phyloP scores from a whole-genome alignment of 2,329 filamentous ascomycete species.

The Neurospora sp. region DNA sequence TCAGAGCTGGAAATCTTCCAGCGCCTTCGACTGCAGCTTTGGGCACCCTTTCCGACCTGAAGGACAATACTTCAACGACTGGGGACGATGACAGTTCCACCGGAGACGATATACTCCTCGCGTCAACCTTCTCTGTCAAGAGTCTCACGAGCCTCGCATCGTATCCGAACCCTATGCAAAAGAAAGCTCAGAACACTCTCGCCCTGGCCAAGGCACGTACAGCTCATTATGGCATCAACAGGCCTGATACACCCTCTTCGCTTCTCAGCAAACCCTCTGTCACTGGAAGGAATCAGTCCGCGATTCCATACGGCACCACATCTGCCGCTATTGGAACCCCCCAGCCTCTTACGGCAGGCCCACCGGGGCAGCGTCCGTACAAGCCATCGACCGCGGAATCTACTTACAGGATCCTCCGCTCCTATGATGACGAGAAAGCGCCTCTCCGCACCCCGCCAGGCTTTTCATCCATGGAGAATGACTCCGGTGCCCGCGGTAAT shows the following conservation, averaged over 20 bases:
- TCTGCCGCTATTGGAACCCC: slow-evolving; percentile 31
- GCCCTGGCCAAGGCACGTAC: slow-evolving; percentile 20
- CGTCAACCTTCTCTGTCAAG: slow-evolving; percentile 32
- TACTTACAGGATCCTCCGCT: slow-evolving; percentile 24
- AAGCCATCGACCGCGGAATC: slow-evolving; percentile 34
- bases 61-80: slow-evolving; percentile 9
- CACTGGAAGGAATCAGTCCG: slow-evolving; percentile 6
- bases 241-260: slow-evolving; percentile 10
- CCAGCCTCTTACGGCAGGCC: slow-evolving; percentile 43
- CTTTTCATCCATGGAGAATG: neutral
- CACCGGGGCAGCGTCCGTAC: slow-evolving; percentile 43
- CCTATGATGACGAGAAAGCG: neutral
- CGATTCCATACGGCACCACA: slow-evolving; percentile 6
- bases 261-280: slow-evolving; percentile 8
- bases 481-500: neutral
- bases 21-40: slow-evolving; percentile 4
- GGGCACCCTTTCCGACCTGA: slow-evolving; percentile 2
- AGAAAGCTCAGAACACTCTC: slow-evolving; percentile 36
- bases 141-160: slow-evolving; percentile 44
- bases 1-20: slow-evolving; percentile 21
- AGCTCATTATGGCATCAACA: slow-evolving; percentile 11
- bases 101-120: slow-evolving; percentile 20
- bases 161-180: slow-evolving; percentile 45
- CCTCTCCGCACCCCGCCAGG: neutral
- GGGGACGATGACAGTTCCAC: slow-evolving; percentile 20